Percentiles rank a stretch among this genome's conserved stretches.
phyloP scores from a whole-genome alignment of 805 yeast species.

The Saccharomycopsis babjevae region DNA sequence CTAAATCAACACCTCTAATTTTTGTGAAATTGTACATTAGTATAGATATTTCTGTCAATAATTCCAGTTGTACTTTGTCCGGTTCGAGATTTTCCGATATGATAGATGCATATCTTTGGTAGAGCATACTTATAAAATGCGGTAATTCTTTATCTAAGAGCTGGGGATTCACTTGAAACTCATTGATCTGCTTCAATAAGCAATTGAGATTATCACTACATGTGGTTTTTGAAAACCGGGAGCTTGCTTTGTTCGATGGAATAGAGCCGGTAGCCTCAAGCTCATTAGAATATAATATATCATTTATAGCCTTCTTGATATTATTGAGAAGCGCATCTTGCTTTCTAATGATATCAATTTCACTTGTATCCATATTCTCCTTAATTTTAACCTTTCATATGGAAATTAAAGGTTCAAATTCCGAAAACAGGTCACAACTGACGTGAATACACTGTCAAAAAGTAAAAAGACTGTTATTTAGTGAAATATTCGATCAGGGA shows the following conservation, averaged over 20 bases:
- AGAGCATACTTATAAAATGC: conserved; percentile 25
- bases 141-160: conserved; percentile 36
- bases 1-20: conserved; percentile 53
- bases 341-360: conserved; percentile 24
- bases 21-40: conserved; percentile 53
- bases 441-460: too few species aligned
- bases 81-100: neutral
- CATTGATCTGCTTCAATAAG: conserved; percentile 28
- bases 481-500: too few species aligned
- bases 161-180: conserved; percentile 46
- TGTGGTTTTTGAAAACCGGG: neutral
- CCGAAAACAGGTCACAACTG: too few species aligned
- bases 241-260: too few species aligned
- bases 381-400: neutral
- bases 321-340: conserved; percentile 20
- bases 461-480: too few species aligned
- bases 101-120: conserved; percentile 21
- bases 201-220: neutral
- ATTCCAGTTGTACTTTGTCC: neutral
- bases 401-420: too few species aligned
- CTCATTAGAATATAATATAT: neutral
- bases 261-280: too few species aligned
- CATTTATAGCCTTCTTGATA: conserved; percentile 15
- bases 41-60: conserved; percentile 18
- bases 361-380: conserved; percentile 25